These are phyloP conservation scores for Ceratobasidium sp. DNA, from an alignment of 1,284 basidiomycete genomes.

Conservation along the genomic window DNA sequence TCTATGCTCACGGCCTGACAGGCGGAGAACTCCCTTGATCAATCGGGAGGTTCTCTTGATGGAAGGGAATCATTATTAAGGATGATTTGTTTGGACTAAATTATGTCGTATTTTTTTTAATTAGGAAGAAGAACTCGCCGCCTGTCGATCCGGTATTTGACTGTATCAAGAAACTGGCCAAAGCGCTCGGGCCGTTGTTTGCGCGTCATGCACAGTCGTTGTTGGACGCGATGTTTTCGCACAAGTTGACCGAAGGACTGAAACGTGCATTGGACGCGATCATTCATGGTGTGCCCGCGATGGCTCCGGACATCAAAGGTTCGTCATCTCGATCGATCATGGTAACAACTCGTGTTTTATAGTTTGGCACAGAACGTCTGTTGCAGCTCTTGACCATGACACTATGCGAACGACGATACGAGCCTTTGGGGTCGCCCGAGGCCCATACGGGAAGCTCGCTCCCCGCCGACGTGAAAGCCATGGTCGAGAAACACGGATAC, in stretches of 20 bases:
- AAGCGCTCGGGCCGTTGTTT: constrained; percentile 23
- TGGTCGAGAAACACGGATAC: constrained; percentile 9
- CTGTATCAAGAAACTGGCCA: constrained; percentile 29
- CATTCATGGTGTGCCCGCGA: constrained; percentile 1
- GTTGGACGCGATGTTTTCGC: constrained; percentile 31
- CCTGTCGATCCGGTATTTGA: constrained; percentile 33
- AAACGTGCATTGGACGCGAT: constrained; percentile 27
- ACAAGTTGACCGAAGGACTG: constrained; percentile 23
- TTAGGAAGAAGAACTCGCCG: constrained; percentile 24
- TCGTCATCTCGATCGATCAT: background rate
- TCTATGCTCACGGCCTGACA: background rate
- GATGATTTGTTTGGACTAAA: constrained; percentile 9
- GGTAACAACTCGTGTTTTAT: too few relatives aligned
- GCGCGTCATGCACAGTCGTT: constrained; percentile 14
- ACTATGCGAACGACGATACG: constrained; percentile 13
- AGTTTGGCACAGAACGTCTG: constrained; percentile 1
- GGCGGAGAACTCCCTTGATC: background rate
- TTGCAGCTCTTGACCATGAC: constrained; percentile 31
- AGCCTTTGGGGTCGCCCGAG: constrained; percentile 27
- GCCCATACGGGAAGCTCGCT: constrained; percentile 28
- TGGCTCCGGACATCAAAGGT: constrained; percentile 32
- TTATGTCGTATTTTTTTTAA: background rate
- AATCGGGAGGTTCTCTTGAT: constrained; percentile 1
- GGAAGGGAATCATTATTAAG: background rate
- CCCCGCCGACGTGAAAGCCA: constrained; percentile 9